These are phyloP conservation scores for Scleroderma bovista DNA, from an alignment of 768 basidiomycete species.

Conservation along the genomic window DNA sequence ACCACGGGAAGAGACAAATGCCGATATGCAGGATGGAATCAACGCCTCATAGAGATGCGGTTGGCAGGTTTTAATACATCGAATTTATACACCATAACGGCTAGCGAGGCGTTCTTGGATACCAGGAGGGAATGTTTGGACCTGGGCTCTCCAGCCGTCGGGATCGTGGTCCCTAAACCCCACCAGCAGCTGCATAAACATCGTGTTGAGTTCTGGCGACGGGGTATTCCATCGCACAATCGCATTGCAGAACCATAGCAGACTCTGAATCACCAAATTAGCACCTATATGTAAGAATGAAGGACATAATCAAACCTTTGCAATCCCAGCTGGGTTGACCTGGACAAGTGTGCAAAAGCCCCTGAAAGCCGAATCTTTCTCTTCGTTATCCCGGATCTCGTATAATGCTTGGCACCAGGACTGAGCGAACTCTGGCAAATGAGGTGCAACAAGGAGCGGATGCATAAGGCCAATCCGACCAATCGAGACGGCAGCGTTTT, in stretches of 20 bases:
- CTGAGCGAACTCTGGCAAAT: slow-evolving; percentile 85
- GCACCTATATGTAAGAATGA: background rate
- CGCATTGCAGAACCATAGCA: slow-evolving; percentile 98
- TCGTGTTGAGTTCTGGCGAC: slow-evolving; percentile 83
- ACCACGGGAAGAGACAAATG: slow-evolving; percentile 3
- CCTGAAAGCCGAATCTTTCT: slow-evolving; percentile 98
- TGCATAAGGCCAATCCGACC: slow-evolving; percentile 94
- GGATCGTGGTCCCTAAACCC: slow-evolving; percentile 90
- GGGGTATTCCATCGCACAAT: slow-evolving; percentile 94
- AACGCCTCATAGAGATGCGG: no score
- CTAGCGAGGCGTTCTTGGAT: slow-evolving; percentile 84
- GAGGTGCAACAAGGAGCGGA: slow-evolving; percentile 81
- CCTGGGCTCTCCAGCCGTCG: slow-evolving; percentile 80
- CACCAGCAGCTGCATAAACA: slow-evolving; percentile 87
- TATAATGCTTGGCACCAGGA: slow-evolving; percentile 96
- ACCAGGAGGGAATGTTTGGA: slow-evolving; percentile 76
- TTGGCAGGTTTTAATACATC: slow-evolving; percentile 11
- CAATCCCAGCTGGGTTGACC: slow-evolving; percentile 88
- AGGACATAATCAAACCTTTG: slow-evolving; percentile 57
- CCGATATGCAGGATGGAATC: slow-evolving; percentile 4
- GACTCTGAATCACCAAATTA: slow-evolving; percentile 48
- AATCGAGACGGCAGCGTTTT: slow-evolving; percentile 98
- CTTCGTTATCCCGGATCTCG: slow-evolving; percentile 98
- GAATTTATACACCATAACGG: slow-evolving; percentile 75
- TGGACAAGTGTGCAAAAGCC: slow-evolving; percentile 96